A percentile compares a stretch with the other conserved stretches of the same genome.
phyloP scores from a whole-genome alignment of 768 basidiomycete species.

The Mycena albidolilacea region DNA sequence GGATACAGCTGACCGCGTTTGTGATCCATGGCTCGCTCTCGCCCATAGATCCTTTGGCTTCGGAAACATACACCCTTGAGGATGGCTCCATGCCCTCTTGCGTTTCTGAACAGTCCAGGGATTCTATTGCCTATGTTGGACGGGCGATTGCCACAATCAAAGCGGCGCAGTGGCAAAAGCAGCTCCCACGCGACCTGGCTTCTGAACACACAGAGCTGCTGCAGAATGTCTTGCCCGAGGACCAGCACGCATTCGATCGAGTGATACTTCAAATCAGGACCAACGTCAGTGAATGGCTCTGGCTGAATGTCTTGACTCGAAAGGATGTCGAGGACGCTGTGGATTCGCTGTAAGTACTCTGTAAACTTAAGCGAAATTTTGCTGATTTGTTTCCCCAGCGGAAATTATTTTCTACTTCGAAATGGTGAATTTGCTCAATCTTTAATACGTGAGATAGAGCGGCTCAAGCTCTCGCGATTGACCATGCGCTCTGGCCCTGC shows the following conservation, averaged over 20 bases:
- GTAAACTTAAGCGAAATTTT: neutral
- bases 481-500: constrained; percentile 74
- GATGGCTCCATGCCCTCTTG: constrained; percentile 83
- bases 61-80: constrained; percentile 70
- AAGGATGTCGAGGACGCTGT: constrained; percentile 89
- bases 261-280: constrained; percentile 83
- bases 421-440: constrained; percentile 91
- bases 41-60: constrained; percentile 76
- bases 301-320: constrained; percentile 89
- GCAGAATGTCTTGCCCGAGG: constrained; percentile 78
- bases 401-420: constrained; percentile 89
- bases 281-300: constrained; percentile 94
- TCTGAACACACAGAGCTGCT: constrained; percentile 76
- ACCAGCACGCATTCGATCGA: constrained; percentile 82
- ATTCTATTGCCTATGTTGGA: constrained; percentile 90
- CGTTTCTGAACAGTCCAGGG: constrained; percentile 77
- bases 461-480: constrained; percentile 84
- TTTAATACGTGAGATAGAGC: constrained; percentile 89
- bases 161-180: constrained; percentile 82
- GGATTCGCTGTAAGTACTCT: constrained; percentile 79
- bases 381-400: constrained; percentile 59
- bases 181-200: constrained; percentile 79
- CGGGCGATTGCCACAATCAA: constrained; percentile 90
- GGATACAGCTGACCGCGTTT: constrained; percentile 86
- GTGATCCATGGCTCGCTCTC: constrained; percentile 85